Conservation (phyloP, 805 yeast genomes). For the Ogataea paraovalis region DNA sequence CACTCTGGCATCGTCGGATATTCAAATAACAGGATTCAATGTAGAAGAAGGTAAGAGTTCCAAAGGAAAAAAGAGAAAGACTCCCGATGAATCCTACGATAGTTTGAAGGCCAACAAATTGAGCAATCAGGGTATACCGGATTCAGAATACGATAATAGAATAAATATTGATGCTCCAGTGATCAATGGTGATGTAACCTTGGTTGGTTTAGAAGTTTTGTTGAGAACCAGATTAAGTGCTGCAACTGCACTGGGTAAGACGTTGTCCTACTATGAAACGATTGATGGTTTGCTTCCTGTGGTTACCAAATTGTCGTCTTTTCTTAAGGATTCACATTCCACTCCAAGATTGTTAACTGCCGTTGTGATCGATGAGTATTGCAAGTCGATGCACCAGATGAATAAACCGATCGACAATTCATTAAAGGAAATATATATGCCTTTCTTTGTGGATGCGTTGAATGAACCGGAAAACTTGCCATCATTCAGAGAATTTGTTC, state of each 20-base stretch:
- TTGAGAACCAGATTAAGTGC: conserved; percentile 73
- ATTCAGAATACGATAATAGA: conserved; percentile 49
- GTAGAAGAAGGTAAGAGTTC: conserved; percentile 27
- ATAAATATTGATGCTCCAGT: conserved; percentile 93
- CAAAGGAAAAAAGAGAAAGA: conserved; percentile 48
- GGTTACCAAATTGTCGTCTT: conserved; percentile 35
- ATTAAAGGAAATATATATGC: conserved; percentile 8
- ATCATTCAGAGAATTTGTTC: conserved; percentile 77
- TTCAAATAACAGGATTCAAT: conserved; percentile 26
- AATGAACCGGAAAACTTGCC: conserved; percentile 44
- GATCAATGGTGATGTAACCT: conserved; percentile 82
- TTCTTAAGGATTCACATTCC: conserved; percentile 60
- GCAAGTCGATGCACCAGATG: conserved; percentile 31
- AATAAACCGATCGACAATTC: conserved; percentile 8
- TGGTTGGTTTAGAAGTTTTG: conserved; percentile 73
- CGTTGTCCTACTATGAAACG: conserved; percentile 46
- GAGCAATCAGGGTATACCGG: conserved; percentile 40
- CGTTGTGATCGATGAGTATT: conserved; percentile 67
- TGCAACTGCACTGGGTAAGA: conserved; percentile 69
- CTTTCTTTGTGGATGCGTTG: conserved; percentile 34
- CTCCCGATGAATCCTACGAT: conserved; percentile 5
- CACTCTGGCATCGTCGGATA: conserved; percentile 29
- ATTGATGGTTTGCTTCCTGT: conserved; percentile 36
- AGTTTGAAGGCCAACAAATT: conserved; percentile 16
- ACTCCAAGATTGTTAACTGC: conserved; percentile 76